Base-by-base conservation (phyloP, 371 early-diverging fungal genomes). In the Caulochytrium protostelioides region DNA sequence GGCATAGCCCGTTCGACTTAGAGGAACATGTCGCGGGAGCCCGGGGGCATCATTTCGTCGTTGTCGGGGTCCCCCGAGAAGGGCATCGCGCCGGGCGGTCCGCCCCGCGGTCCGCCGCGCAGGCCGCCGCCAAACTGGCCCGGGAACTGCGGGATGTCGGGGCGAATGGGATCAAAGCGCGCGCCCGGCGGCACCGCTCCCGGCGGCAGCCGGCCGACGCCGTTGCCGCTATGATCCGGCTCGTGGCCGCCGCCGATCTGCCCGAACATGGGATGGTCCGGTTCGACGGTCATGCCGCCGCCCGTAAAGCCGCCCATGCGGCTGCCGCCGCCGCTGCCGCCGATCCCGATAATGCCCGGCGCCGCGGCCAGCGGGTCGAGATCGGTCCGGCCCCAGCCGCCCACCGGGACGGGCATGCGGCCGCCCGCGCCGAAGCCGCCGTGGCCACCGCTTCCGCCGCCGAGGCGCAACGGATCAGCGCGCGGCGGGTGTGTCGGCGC, bases 101-200 rank as follows among this genome's bases (percentile, higher is more conserved):
- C 54, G 46, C 13, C 57, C 46, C 10, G 54, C 47, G n/a, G 57
- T 60, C 8, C 49, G 39, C n/a, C 53, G 54, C 12, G 49, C 43
- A 26, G 44, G 38, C 20, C 67, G 35, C 14, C 46, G 50, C 19
- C 34, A 25, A 28, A 56, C 47, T 33, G 10, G 50, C 46, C 67
- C 55, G 3, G 48, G 49, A 8, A 40, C 54, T 2, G 37, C 44
- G 1, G 72, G 61, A 25, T 28, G 33, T 6, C 34, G 43, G 90
- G 91, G 6, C 67, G 70, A 40, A 87, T 81, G 0, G 89, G 91
- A 46, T 90, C 89, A 55, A 83, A 90, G 15, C 89, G 65, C 4
- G 91, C 91, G 9, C 86, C 86, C n/a, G 82, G 80, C 2, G 91
- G 91, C 5, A 84, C 84, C 7, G 52, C 53, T 10, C 52, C 51